phyloP scores from a whole-genome alignment of 2,329 filamentous ascomycete genomes.

The Aspergillus versicolor region DNA sequence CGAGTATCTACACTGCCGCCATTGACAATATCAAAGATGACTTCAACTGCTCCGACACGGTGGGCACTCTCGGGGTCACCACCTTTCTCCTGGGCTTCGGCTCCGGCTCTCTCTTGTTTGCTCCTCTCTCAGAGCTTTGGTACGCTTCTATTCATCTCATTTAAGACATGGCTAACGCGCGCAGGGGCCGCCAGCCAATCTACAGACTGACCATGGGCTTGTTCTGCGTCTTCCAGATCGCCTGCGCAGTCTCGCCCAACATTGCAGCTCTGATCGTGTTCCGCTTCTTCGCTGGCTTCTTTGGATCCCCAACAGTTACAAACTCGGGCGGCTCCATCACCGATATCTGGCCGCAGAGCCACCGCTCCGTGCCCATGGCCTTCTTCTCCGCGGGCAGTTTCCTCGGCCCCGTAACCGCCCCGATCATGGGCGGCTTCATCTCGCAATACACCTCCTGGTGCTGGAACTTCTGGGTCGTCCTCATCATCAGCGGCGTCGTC shows the following conservation, averaged over 20 bases:
- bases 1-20: not conserved
- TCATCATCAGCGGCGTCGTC: not conserved
- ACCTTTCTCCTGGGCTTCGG: not conserved
- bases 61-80: not conserved
- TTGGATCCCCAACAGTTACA: not conserved
- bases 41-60: not conserved
- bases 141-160: not conserved
- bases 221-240: not conserved
- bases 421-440: not conserved
- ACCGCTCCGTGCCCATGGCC: not conserved
- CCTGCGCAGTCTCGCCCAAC: not conserved
- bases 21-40: not conserved
- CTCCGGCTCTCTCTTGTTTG: not conserved
- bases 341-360: not conserved
- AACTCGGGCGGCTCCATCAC: not conserved
- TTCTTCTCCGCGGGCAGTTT: not conserved
- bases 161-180: too few species aligned
- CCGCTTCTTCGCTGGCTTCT: not conserved
- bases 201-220: not conserved
- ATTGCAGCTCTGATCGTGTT: not conserved
- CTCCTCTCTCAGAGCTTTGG: not conserved
- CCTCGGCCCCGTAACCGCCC: not conserved
- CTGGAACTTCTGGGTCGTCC: constrained; percentile 1
- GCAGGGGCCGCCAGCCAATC: not conserved
- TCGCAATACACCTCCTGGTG: constrained; percentile 1